Base-by-base conservation (phyloP, 495 filamentous ascomycete species). In the Pseudoneurospora amorphoporcata region DNA sequence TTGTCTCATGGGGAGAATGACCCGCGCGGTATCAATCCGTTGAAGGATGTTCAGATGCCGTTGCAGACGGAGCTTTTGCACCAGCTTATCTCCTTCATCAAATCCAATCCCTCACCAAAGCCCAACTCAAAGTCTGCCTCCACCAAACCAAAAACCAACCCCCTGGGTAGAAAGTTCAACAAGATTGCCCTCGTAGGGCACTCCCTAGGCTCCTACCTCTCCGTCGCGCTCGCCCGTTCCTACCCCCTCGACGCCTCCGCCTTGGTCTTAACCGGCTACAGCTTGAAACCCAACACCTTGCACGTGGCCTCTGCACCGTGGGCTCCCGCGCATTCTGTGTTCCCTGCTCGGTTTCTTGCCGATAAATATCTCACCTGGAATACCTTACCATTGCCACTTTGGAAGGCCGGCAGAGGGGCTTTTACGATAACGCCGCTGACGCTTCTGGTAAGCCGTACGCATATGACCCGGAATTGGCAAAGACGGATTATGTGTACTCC, bases 91-190 rank as follows among this genome's bases (percentile, higher is more conserved):
- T 41, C 40, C 0, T 32, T 61, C 0, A 14, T 61, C 19, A 71
- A 68, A 6, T 17, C 42, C 14, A 35, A 19, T 16, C 68, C 4
- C 39, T 8, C 12, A 29, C 19, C 35, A 23, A 39, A n/a, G 4
- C 42, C 10, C 12, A 8, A 32, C 40, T 8, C 43, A 43, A 71
- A 37, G 1, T 90, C 77, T 77, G 81, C 45, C 78, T 89, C 81
- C 86, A 87, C 89, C 77, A 89, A 88, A 80, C 88, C 89, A 78
- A 89, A 88, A 80, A 72, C 78, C 80, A 17, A 73, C 86, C 53
- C 79, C 71, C 71, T 76, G 69, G 39, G 81, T 8, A 61, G 6
- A 16, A 61, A 23, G 4, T 78, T 73, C 53, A 3, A 53, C 8
- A 76, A 77, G n/a, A 61, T 80, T 16, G 73, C 77, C 17, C 72